phyloP scores from a whole-genome alignment of 2,329 filamentous ascomycete species.

The Pseudogymnoascus verrucosus region DNA sequence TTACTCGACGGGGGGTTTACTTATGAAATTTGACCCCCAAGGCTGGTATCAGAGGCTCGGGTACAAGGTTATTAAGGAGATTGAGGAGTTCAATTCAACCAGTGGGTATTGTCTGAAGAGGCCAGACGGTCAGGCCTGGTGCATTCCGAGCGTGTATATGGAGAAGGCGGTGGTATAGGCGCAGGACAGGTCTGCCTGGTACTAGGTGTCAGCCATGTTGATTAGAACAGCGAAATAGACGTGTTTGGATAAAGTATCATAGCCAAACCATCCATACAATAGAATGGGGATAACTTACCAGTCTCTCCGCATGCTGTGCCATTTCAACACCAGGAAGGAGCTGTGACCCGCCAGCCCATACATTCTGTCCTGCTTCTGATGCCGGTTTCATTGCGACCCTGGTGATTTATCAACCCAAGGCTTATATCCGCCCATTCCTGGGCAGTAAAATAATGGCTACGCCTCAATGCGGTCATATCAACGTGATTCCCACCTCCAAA shows the following conservation, averaged over 20 bases:
- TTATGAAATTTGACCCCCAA: background rate
- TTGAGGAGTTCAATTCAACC: background rate
- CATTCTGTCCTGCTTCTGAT: background rate
- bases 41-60: slow-evolving; percentile 6
- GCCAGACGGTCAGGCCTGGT: background rate
- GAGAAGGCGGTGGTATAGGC: background rate
- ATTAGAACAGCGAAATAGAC: background rate
- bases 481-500: slow-evolving; percentile 7
- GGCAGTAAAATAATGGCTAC: background rate
- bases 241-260: background rate
- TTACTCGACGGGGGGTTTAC: background rate
- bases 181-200: background rate
- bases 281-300: background rate
- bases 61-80: slow-evolving; percentile 2
- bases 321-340: background rate
- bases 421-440: background rate
- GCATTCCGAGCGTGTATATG: slow-evolving; percentile 6
- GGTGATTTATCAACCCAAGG: background rate
- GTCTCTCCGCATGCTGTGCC: background rate
- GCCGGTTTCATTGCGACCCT: background rate
- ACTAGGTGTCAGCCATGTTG: background rate
- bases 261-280: background rate
- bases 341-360: background rate
- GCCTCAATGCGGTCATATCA: background rate
- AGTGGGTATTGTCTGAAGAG: slow-evolving; percentile 5